A percentile compares a stretch with the other conserved stretches of the same genome.
Conservation (phyloP, 2,329 filamentous ascomycete genomes). For the Aciculosporium take region DNA sequence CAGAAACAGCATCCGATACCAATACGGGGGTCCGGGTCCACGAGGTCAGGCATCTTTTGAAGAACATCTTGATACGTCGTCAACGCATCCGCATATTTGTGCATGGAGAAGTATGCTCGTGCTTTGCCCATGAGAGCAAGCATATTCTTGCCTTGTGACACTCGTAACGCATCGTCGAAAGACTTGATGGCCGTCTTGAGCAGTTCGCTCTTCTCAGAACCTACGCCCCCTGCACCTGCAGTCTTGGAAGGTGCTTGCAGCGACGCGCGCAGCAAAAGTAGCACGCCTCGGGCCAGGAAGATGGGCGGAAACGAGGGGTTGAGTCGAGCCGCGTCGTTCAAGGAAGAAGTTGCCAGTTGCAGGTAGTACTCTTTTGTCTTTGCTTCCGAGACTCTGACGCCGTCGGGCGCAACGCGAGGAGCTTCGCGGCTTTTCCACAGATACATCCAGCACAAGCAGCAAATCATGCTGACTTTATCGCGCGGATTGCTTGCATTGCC, state of each 20-base stretch:
- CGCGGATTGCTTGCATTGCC: conserved; percentile 56
- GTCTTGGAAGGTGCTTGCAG: conserved; percentile 61
- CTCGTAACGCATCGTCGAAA: conserved; percentile 84
- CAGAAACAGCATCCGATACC: conserved; percentile 95
- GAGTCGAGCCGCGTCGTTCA: conserved; percentile 91
- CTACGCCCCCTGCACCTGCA: conserved; percentile 46
- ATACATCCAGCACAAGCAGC: conserved; percentile 81
- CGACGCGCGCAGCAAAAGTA: conserved; percentile 78
- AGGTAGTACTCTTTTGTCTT: conserved; percentile 92
- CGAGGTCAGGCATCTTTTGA: conserved; percentile 69
- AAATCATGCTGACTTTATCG: conserved; percentile 74
- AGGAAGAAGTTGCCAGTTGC: conserved; percentile 72
- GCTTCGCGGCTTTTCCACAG: conserved; percentile 80
- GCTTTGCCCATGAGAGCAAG: conserved; percentile 85
- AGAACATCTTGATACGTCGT: conserved; percentile 78
- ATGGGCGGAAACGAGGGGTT: conserved; percentile 86
- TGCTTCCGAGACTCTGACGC: conserved; percentile 50
- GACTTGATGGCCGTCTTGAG: conserved; percentile 77
- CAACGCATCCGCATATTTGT: conserved; percentile 72
- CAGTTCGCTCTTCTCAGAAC: conserved; percentile 64
- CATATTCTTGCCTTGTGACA: conserved; percentile 76
- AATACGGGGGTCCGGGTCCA: conserved; percentile 88
- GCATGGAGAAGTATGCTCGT: conserved; percentile 71
- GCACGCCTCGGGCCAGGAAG: conserved; percentile 78
- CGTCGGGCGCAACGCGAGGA: conserved; percentile 46